These are phyloP conservation scores for Zalaria sp. DNA, from an alignment of 2,329 filamentous ascomycete species.

Conservation along the genomic window DNA sequence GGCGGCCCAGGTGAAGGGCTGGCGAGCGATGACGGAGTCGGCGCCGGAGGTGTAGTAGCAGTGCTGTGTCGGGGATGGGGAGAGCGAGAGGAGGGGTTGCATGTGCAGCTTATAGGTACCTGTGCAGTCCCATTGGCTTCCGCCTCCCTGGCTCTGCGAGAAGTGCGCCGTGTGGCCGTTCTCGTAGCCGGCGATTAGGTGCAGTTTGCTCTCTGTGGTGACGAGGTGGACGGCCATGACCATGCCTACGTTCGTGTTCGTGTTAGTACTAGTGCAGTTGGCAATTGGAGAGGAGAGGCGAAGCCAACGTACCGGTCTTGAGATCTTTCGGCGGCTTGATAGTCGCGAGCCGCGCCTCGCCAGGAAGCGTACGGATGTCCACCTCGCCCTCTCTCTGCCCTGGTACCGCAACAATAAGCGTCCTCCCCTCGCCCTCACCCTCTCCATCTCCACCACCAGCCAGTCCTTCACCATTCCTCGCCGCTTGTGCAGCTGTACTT, in stretches of 20 bases:
- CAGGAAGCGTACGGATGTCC: slow-evolving; percentile 73
- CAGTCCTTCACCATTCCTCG: no score
- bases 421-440: not conserved
- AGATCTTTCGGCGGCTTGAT: slow-evolving; percentile 31
- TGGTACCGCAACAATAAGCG: slow-evolving; percentile 61
- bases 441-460: no score
- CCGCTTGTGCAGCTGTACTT: not conserved
- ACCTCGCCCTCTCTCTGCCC: slow-evolving; percentile 40
- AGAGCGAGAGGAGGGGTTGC: slow-evolving; percentile 64
- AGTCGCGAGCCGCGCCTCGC: slow-evolving; percentile 51
- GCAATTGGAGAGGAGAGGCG: slow-evolving; percentile 1
- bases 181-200: slow-evolving; percentile 69
- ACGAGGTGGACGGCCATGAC: slow-evolving; percentile 64
- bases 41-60: slow-evolving; percentile 71
- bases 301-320: slow-evolving; percentile 26
- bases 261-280: slow-evolving; percentile 29
- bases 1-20: slow-evolving; percentile 41
- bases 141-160: slow-evolving; percentile 22
- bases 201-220: slow-evolving; percentile 31
- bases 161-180: slow-evolving; percentile 58
- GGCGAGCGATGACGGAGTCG: slow-evolving; percentile 65
- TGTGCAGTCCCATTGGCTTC: slow-evolving; percentile 38
- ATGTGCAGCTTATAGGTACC: slow-evolving; percentile 57
- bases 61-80: slow-evolving; percentile 22
- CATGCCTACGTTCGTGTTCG: slow-evolving; percentile 51